A percentile compares a stretch with the other conserved stretches of the same genome.
Conservation (phyloP, 2,329 filamentous ascomycete genomes). For the Penicillium psychrosexuale region DNA sequence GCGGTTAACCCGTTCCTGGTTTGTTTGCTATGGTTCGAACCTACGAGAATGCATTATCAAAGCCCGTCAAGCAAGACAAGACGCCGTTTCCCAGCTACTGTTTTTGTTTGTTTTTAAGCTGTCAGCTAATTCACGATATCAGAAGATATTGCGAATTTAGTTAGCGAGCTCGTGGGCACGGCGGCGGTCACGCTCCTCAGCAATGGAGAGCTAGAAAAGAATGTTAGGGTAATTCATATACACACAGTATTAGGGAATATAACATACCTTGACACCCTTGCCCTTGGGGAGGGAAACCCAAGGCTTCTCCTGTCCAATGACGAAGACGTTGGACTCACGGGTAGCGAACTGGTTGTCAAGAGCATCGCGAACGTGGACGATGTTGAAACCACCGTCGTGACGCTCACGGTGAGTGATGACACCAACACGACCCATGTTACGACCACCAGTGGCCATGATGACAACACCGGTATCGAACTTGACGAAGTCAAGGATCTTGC, state of each 20-base stretch:
- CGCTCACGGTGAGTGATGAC: constrained; percentile 99
- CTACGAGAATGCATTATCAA: constrained; percentile 35
- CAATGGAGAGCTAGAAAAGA: constrained; percentile 72
- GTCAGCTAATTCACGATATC: constrained; percentile 21
- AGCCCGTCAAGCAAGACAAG: constrained; percentile 39
- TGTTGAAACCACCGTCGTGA: constrained; percentile 99
- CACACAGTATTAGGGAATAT: not conserved
- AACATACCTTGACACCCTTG: constrained; percentile 88
- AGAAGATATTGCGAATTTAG: constrained; percentile 35
- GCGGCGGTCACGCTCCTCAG: constrained; percentile 98
- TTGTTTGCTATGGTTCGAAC: constrained; percentile 34
- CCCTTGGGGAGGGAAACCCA: constrained; percentile 99
- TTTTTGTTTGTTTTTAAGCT: constrained; percentile 28
- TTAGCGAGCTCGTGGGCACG: constrained; percentile 64
- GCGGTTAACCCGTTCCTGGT: constrained; percentile 24
- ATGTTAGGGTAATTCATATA: constrained; percentile 19
- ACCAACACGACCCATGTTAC: constrained; percentile 99
- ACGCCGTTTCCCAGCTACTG: constrained; percentile 33
- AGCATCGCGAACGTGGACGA: constrained; percentile 84
- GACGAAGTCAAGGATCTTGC: constrained; percentile 98
- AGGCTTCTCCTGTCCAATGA: constrained; percentile 97
- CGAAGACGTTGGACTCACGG: constrained; percentile 99
- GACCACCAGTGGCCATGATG: constrained; percentile 98
- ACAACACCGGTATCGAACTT: constrained; percentile 98
- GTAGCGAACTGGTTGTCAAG: constrained; percentile 99